A percentile compares a stretch with the other conserved stretches of the same genome.
phyloP scores from a whole-genome alignment of 352 stramenopile species.

The Thraustochytrium sp. region DNA sequence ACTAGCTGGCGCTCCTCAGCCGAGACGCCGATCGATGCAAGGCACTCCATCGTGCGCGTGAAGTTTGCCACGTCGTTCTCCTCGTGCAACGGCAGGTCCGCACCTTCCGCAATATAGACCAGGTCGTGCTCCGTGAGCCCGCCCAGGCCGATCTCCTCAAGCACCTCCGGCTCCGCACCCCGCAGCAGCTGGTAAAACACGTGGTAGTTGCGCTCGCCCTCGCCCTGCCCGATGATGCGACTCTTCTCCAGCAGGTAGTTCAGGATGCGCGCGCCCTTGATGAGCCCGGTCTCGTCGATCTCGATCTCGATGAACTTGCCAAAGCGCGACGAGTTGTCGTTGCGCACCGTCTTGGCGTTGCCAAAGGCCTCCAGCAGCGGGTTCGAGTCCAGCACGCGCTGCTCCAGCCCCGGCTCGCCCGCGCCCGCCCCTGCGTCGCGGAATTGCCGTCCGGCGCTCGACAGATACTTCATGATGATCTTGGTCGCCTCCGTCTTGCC shows the following conservation, averaged over 20 bases:
- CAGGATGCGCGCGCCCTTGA: conserved; percentile 75
- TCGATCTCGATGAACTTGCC: conserved; percentile 96
- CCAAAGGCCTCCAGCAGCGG: conserved; percentile 97
- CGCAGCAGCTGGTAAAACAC: conserved; percentile 81
- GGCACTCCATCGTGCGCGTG: conserved; percentile 41
- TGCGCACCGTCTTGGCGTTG: conserved; percentile 92
- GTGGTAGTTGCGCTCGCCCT: conserved; percentile 83
- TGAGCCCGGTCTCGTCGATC: conserved; percentile 67
- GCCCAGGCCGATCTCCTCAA: conserved; percentile 20
- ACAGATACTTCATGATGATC: conserved; percentile 56
- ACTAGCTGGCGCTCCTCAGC: conserved; percentile 78
- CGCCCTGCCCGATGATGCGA: conserved; percentile 70
- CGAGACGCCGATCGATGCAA: conserved; percentile 70
- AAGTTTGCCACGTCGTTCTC: conserved; percentile 73
- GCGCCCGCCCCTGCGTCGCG: not conserved
- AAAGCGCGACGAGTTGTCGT: conserved; percentile 93
- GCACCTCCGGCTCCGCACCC: not conserved
- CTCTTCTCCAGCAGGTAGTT: conserved; percentile 86
- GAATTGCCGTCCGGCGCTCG: conserved; percentile 58
- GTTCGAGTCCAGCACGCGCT: conserved; percentile 90
- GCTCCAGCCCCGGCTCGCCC: conserved; percentile 23
- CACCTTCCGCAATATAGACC: conserved; percentile 72
- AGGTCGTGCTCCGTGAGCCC: conserved; percentile 60
- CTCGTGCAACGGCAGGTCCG: conserved; percentile 68
- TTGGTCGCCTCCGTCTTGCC: conserved; percentile 95